Evolutionary conservation across 768 basidiomycete genomes (phyloP).

Genomic region (Zangia roseola): DNA sequence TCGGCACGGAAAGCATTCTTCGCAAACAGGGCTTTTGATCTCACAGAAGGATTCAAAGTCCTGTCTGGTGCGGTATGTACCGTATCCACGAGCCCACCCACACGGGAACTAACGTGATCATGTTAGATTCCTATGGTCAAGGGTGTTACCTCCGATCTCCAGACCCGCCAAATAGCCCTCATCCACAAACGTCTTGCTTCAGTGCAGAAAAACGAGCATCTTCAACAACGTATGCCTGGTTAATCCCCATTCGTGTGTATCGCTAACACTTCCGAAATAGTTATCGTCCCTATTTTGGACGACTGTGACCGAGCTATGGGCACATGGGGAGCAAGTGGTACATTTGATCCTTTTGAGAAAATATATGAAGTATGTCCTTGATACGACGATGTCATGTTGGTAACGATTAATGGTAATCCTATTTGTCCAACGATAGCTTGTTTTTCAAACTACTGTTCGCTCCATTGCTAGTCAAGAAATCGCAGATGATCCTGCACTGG

Average conservation of each 20-base stretch:
- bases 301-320: slow-evolving; percentile 63
- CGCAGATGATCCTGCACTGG: slow-evolving; percentile 60
- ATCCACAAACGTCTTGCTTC: slow-evolving; percentile 72
- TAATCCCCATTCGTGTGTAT: background rate
- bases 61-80: slow-evolving; percentile 71
- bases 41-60: slow-evolving; percentile 77
- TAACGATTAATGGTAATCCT: background rate
- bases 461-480: slow-evolving; percentile 68
- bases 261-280: slow-evolving; percentile 36
- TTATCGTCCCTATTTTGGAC: slow-evolving; percentile 61
- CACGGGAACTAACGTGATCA: slow-evolving; percentile 13
- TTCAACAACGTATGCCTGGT: slow-evolving; percentile 54
- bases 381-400: background rate
- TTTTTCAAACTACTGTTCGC: slow-evolving; percentile 74
- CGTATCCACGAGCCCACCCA: slow-evolving; percentile 7
- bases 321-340: slow-evolving; percentile 63
- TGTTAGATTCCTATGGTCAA: slow-evolving; percentile 70
- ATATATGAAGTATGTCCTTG: slow-evolving; percentile 56
- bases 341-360: slow-evolving; percentile 69
- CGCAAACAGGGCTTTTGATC: slow-evolving; percentile 65
- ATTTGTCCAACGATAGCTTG: slow-evolving; percentile 40
- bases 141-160: slow-evolving; percentile 72
- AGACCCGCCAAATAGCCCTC: slow-evolving; percentile 55
- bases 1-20: slow-evolving; percentile 68
- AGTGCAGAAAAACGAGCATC: slow-evolving; percentile 60